Evolutionary conservation across 176 grass and related monocot genomes (phyloP).

Genomic region (Ananas comosus): DNA sequence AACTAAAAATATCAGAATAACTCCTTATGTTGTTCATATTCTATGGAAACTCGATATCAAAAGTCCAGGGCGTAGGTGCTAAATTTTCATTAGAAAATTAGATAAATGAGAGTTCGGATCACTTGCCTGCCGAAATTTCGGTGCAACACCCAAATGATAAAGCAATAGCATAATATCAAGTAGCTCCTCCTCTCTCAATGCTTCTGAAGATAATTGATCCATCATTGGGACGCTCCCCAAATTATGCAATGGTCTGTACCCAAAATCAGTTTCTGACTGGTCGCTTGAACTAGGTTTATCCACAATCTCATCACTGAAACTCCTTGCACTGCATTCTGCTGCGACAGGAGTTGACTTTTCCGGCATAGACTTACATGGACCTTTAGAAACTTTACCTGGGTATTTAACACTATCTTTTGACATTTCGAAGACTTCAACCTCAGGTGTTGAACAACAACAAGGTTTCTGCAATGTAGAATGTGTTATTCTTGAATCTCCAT

Average conservation of each 20-base stretch:
- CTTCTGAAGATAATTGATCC: constrained; percentile 38
- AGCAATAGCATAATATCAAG: constrained; percentile 72
- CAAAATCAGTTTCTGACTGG: constrained; percentile 44
- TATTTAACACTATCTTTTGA: constrained; percentile 43
- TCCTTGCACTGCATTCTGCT: constrained; percentile 53
- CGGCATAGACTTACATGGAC: constrained; percentile 36
- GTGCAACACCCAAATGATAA: constrained; percentile 68
- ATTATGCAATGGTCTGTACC: constrained; percentile 47
- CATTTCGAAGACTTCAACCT: constrained; percentile 35
- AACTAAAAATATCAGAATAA: background rate
- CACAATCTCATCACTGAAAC: constrained; percentile 51
- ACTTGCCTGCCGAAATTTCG: constrained; percentile 86
- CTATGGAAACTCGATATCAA: no score
- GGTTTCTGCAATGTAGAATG: constrained; percentile 60
- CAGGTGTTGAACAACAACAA: constrained; percentile 61
- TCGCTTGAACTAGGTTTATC: constrained; percentile 61
- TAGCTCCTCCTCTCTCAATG: constrained; percentile 65
- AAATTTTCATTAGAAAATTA: constrained; percentile 9
- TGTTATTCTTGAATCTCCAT: constrained; percentile 51
- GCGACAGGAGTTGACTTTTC: constrained; percentile 41
- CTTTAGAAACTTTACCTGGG: constrained; percentile 48
- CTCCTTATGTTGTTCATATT: background rate
- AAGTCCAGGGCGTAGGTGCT: background rate
- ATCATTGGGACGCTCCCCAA: constrained; percentile 26
- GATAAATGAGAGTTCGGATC: constrained; percentile 11